Base-by-base conservation (phyloP, 2,329 filamentous ascomycete species). In the Phialemonium atrogriseum region DNA sequence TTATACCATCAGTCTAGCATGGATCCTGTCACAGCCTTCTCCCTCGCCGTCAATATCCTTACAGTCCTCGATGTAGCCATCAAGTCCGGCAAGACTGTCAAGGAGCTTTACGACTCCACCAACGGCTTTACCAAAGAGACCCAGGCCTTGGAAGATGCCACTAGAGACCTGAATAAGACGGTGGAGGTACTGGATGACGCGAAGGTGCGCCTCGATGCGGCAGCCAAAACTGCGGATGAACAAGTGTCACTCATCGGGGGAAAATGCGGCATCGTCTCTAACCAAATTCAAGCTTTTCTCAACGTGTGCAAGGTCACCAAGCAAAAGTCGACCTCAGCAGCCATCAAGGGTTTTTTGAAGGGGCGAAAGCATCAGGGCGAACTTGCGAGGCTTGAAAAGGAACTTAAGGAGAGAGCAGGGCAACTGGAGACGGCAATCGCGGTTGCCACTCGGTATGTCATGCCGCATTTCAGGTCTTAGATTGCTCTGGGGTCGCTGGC, bases 71-170 rank as follows among this genome's bases (percentile, higher is more conserved):
- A 30, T 5, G 22, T 22, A 7, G 33, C 33, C 16, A 22, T 23
- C 27, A 30, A 30, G 15, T 22, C 19, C 2, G 27, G 21, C 10
- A 35, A 30, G 17, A 30, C 16, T n/a, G 11, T 35, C 12, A 16
- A 20, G 14, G 33, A 30, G n/a, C 21, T 35, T 10, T 35, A 35
- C 33, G 23, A 35, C 6, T 35, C 33, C 22, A 26, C 27, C 21
- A 22, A 20, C 7, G 33, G 33, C n/a, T 30, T 35, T 12, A 21
- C 27, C 9, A 35, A 26, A 12, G 5, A 21, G n/a, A 21, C 21
- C 5, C 13, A 30, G 3, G 10, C 16, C 4, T 23, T 35, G 3
- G 7, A 3, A 1, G 11, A 22, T 10, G 20, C 21, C 5, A 14
- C 22, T 5, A 8, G 7, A 2, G n/a, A 21, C 4, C 12, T 30